Base-by-base conservation (phyloP, 306 rosid genomes). In the Fragaria vesca region DNA sequence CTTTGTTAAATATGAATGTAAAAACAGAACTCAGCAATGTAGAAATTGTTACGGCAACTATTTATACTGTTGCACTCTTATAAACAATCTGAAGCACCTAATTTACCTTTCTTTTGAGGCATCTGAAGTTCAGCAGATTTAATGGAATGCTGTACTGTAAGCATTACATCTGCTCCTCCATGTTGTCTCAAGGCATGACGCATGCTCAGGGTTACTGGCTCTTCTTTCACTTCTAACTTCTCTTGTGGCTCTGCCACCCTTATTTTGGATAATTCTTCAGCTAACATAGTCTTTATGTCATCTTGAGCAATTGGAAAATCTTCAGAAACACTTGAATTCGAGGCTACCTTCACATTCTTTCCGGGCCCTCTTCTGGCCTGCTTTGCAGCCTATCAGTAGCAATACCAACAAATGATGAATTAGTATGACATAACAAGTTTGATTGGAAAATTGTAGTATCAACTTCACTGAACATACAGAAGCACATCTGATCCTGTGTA, bases 211-310 rank as follows among this genome's bases (percentile, higher is more conserved):
- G 51, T 78, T 62, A 51, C 58, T 67, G 77, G 73, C 73, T 60
- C 86, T 71, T 81, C 47, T 65, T 61, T 66, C 9, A 66, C 76
- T 66, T 61, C 80, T 32, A 82, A 80, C 62, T 66, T 82, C 58
- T 83, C 87, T 70, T 75, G 71, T 38, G 89, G 81, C 81, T 89
- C 97, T 24, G 79, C 93, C 86, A 86, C 83, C 88, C 86, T 85
- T 81, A 87, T 88, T 85, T 85, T 87, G 72, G 97, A 91, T 38
- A 89, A 66, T 78, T 88, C 97, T 78, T 88, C 93, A 2, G 89
- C 91, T 76, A 92, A 83, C 86, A 85, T 84, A 78, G 84, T 61
- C 79, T 86, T 87, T 74, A 72, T 89, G 58, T 91, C 90, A 20
- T 81, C 89, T 74, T 93, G 91, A 55, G 77, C 72, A 8, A 88